Evolutionary conservation across 192 early-diverging fungal genomes (phyloP), one percentile per base, ranked within the genome.

Genomic region (Coemansia sp.): DNA sequence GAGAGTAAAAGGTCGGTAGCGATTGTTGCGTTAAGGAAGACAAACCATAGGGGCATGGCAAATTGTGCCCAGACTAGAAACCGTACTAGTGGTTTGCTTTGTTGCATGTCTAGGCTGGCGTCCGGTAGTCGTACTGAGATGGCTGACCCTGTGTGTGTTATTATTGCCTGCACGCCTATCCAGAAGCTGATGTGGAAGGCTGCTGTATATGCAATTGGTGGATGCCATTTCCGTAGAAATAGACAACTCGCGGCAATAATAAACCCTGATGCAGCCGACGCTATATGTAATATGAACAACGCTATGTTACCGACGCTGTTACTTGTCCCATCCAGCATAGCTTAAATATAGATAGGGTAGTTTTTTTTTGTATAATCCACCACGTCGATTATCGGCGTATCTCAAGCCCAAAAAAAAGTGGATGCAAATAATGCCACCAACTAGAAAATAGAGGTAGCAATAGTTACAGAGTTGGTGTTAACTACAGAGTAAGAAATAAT

Each of bases 31-130:
- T 82, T 82, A 13, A 82, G 60, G 68, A 82, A 82, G 2, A 82
- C 75, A 72, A 82, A 82, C 80, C 80, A 82, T 15, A 82, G 51
- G 2, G 80, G 80, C 80, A 82, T 82, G 11, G 75, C 80, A 68
- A 82, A 82, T 66, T 82, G 80, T 1, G 75, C 71, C 80, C 80
- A 82, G 6, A 82, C 64, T 13, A 82, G 80, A 59, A 82, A 82
- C 11, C 75, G 63, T 11, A 76, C 69, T 4, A 82, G 56, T 0
- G 75, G 69, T 36, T 82, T 72, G 65, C 58, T 82, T 11, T 51
- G 59, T 39, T 82, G 80, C 67, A 82, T 66, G 12, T 71, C 44
- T 22, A 63, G 50, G 22, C 71, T 68, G 4, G 71, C 61, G 34
- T 71, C 75, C 8, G 80, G 75, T 0, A 82, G 68, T 45, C 80